Base-by-base conservation (phyloP, 2,329 filamentous ascomycete species). In the Aspergillus piperis region DNA sequence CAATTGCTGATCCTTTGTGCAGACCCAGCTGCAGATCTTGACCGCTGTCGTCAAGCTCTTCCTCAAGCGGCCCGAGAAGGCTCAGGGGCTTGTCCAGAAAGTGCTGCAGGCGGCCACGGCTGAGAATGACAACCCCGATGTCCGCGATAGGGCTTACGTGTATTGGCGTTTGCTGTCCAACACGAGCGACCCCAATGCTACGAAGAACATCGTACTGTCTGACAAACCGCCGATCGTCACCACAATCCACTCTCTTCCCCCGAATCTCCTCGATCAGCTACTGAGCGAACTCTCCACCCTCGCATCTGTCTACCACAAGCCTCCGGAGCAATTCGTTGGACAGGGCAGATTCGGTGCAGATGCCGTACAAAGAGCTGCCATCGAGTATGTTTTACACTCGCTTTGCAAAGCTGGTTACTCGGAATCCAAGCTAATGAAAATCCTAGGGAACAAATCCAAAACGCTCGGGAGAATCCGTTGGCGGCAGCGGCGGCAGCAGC, bases 41-140 rank as follows among this genome's bases (percentile, higher is more conserved):
- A 99, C 95, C 8, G 93, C 95, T 1, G 93, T 97, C 4, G 94
- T 99, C 59, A 99, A 99, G 77, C 84, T 99, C 32, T 99, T 98
- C 83, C 79, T 99, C 66, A 98, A 99, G 80, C 96, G 96, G 78
- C 95, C 95, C 2, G 90, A 95, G 70, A 92, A 90, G 73, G 94
- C 90, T 58, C 94, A 98, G 78, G 87, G 87, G 0, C 82, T 99
- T 2, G 94, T 99, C 1, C 93, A 97, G 72, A 96, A 96, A 75
- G 93, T 99, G 15, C 84, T 99, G 23, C 93, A 98, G 77, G 85
- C 89, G 39, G 94, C 95, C 30, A 99, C 95, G 7, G 90, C 90
- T 44, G 93, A 98, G 71, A 96, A 93, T 71, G 95, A 99, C 76
- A 99, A 99, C 74, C 94, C 95, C 0, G 95, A 99, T 78, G 96